Evolutionary conservation across 371 early-diverging fungal species (phyloP).

Genomic region (Mortierella sp.): DNA sequence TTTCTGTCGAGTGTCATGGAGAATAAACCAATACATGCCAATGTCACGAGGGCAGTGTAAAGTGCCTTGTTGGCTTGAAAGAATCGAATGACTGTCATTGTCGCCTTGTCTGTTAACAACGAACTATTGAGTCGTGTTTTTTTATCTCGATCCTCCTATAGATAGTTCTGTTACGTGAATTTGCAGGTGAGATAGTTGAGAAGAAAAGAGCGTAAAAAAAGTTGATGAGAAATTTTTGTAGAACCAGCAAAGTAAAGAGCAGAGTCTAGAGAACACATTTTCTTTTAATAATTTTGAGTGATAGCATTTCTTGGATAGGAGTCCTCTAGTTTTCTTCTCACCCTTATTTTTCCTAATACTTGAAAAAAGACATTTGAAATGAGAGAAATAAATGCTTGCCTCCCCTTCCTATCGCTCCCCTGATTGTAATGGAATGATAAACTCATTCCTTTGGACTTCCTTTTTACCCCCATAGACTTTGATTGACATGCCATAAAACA

Average conservation of each 20-base stretch:
- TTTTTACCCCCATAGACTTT: too few species aligned
- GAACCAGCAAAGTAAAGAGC: too few species aligned
- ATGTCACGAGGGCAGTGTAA: neutral
- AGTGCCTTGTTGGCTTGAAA: neutral
- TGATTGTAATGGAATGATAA: neutral
- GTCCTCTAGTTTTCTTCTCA: neutral
- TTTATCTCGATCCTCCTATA: too few species aligned
- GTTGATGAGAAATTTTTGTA: too few species aligned
- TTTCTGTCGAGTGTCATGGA: neutral
- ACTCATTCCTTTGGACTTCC: neutral
- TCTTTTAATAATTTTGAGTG: neutral
- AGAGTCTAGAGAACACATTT: too few species aligned
- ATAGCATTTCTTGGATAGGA: neutral
- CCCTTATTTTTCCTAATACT: too few species aligned
- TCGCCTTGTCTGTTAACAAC: neutral
- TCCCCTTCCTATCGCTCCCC: neutral
- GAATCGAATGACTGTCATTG: neutral
- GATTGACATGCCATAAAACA: too few species aligned
- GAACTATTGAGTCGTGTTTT: neutral
- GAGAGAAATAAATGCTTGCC: too few species aligned
- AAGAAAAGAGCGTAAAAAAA: too few species aligned
- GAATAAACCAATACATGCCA: neutral
- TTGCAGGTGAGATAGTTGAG: neutral
- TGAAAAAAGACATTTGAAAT: too few species aligned
- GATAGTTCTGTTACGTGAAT: too few species aligned